Conservation (phyloP, 176 grass and related monocot genomes). For the Musa schizocarpa region DNA sequence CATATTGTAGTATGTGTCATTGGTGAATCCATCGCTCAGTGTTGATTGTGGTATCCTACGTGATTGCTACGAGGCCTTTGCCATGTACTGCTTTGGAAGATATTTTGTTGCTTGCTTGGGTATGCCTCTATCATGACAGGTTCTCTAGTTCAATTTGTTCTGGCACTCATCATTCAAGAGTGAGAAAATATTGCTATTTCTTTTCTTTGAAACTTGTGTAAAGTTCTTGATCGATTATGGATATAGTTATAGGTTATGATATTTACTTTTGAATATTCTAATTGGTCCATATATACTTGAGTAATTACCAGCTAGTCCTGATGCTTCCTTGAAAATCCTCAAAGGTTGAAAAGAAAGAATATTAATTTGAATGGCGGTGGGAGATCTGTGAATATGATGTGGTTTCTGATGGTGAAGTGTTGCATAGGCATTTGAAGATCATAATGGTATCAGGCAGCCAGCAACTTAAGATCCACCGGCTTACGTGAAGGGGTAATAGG, state of each 20-base stretch:
- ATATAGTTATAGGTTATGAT: too few species aligned
- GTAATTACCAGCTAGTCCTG: neutral
- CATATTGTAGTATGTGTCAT: constrained; percentile 58
- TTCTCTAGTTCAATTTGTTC: neutral
- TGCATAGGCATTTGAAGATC: neutral
- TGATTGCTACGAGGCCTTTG: constrained; percentile 82
- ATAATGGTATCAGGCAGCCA: neutral
- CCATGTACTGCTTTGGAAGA: constrained; percentile 97
- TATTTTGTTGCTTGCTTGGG: constrained; percentile 92
- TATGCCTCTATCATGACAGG: constrained; percentile 21
- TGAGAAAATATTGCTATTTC: neutral
- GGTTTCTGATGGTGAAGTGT: neutral
- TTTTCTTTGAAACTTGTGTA: neutral
- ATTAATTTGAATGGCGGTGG: neutral
- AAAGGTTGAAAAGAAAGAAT: neutral
- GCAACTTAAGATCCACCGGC: neutral
- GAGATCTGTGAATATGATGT: neutral
- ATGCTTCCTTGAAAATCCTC: neutral
- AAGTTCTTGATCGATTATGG: neutral
- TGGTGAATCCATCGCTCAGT: constrained; percentile 68
- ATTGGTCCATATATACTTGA: neutral
- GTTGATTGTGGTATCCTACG: constrained; percentile 90
- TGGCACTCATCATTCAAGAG: neutral
- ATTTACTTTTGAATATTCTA: neutral
- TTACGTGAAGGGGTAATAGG: neutral